phyloP scores from a whole-genome alignment of 495 filamentous ascomycete species.

The Penicillium lagena region DNA sequence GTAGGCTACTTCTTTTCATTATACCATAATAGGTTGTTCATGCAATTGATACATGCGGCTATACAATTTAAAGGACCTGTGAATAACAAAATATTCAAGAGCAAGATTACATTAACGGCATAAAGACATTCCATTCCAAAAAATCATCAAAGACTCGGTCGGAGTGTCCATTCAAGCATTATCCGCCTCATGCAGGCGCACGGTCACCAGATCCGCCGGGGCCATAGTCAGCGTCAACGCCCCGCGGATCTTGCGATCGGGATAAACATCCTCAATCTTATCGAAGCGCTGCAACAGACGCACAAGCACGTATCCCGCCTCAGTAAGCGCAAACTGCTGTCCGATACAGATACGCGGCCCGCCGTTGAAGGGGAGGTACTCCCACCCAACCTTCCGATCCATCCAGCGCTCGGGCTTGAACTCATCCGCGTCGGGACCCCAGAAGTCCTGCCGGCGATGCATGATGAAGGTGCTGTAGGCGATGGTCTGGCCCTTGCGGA shows the following conservation, averaged over 20 bases:
- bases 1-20: no score
- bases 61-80: no score
- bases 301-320: constrained; percentile 51
- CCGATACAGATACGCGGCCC: constrained; percentile 50
- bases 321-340: constrained; percentile 55
- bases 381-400: constrained; percentile 38
- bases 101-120: no score
- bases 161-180: background rate
- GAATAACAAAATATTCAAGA: no score
- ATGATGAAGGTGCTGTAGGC: constrained; percentile 42
- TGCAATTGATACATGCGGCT: no score
- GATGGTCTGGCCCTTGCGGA: constrained; percentile 39
- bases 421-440: constrained; percentile 45
- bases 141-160: no score
- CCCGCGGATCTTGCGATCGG: constrained; percentile 13
- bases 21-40: no score
- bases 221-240: constrained; percentile 18
- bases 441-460: constrained; percentile 51
- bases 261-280: constrained; percentile 21
- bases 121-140: no score
- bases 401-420: constrained; percentile 58
- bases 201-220: constrained; percentile 20
- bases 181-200: constrained; percentile 22
- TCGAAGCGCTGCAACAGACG: constrained; percentile 40
- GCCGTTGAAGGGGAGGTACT: constrained; percentile 52